A percentile compares a stretch with the other conserved stretches of the same genome.
These are phyloP conservation scores for Monarda citriodora DNA, from an alignment of 305 asterid species.

Conservation along the genomic window DNA sequence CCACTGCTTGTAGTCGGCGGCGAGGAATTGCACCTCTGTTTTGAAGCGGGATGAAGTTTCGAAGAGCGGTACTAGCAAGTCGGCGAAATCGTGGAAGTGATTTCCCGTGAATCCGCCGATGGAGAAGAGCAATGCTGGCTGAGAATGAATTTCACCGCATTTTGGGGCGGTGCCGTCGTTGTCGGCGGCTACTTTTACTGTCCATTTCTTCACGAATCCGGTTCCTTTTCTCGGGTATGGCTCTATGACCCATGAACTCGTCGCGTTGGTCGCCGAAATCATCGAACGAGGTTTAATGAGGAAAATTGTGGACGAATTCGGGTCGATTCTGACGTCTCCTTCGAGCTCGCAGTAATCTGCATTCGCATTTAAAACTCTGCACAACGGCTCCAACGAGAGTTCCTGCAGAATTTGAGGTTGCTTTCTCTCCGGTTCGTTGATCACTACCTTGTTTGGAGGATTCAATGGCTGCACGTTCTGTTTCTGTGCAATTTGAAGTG, in stretches of 20 bases:
- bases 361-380: conserved; percentile 33
- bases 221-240: conserved; percentile 74
- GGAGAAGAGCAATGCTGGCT: conserved; percentile 71
- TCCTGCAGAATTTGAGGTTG: background rate
- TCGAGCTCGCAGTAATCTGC: conserved; percentile 68
- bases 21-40: conserved; percentile 54
- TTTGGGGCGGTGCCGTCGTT: conserved; percentile 24
- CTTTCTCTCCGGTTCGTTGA: background rate
- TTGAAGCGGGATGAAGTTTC: conserved; percentile 40
- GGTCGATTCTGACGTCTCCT: conserved; percentile 56
- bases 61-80: conserved; percentile 54
- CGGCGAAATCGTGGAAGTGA: conserved; percentile 79
- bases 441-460: background rate
- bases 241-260: conserved; percentile 42
- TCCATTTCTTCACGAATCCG: conserved; percentile 50
- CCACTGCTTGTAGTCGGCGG: conserved; percentile 55
- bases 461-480: background rate
- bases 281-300: conserved; percentile 16
- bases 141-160: conserved; percentile 38
- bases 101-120: conserved; percentile 69
- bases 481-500: background rate
- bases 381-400: conserved; percentile 17
- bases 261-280: conserved; percentile 5
- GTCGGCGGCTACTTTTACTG: conserved; percentile 28
- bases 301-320: conserved; percentile 47